phyloP scores from a whole-genome alignment of 306 rosid genomes.

The Sechiopsis laciniata region DNA sequence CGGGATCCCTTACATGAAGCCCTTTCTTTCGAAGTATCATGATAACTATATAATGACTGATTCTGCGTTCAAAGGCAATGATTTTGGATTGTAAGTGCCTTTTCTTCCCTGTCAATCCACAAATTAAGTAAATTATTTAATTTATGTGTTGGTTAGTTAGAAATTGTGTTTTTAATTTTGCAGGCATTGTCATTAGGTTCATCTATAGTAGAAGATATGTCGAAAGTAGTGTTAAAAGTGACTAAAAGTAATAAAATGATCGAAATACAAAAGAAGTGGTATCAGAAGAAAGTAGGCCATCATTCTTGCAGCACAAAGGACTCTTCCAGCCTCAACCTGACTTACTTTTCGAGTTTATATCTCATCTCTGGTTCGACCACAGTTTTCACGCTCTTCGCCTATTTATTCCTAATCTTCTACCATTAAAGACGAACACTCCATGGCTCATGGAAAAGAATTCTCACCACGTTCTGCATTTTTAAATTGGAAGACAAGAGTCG shows the following conservation, averaged over 20 bases:
- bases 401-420: neutral
- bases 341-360: neutral
- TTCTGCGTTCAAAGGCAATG: conserved; percentile 38
- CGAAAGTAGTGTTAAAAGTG: no score
- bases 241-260: no score
- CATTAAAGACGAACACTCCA: neutral
- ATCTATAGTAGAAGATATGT: neutral
- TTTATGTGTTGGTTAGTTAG: no score
- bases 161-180: neutral
- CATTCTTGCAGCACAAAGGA: neutral
- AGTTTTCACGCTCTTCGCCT: neutral
- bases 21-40: no score
- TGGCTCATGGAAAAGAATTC: neutral
- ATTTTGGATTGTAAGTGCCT: conserved; percentile 54
- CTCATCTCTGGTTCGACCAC: neutral
- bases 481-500: neutral
- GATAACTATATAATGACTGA: conserved; percentile 12
- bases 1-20: no score
- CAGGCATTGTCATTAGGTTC: neutral
- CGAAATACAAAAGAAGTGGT: no score
- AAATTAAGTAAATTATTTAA: neutral
- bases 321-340: neutral
- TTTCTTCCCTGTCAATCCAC: neutral
- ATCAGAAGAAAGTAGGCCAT: neutral
- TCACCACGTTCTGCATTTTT: neutral